phyloP scores from a whole-genome alignment of 176 grass and related monocot species.

The Oryza nivara region DNA sequence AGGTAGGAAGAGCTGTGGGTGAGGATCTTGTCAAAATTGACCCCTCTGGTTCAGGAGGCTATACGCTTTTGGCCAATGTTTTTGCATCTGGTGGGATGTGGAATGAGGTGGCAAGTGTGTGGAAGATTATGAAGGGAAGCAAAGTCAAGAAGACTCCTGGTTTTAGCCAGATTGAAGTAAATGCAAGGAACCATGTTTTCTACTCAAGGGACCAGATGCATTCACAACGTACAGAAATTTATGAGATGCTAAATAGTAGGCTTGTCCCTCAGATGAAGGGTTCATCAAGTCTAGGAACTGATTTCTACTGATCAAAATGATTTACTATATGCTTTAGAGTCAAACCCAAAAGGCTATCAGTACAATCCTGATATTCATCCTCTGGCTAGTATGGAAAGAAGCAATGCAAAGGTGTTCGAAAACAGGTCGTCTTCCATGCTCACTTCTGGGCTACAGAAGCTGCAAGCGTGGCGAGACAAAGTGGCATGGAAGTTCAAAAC shows the following conservation, averaged over 20 bases:
- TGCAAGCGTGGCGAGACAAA: too few relatives aligned
- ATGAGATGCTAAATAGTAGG: slow-evolving; percentile 44
- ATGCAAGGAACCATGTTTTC: slow-evolving; percentile 46
- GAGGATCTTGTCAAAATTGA: slow-evolving; percentile 39
- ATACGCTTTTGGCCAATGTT: slow-evolving; percentile 54
- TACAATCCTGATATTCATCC: too few relatives aligned
- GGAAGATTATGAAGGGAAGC: slow-evolving; percentile 55
- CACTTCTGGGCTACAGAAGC: too few relatives aligned
- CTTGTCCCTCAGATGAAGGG: slow-evolving; percentile 59
- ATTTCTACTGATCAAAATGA: background rate
- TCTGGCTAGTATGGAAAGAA: too few relatives aligned
- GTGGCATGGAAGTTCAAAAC: too few relatives aligned
- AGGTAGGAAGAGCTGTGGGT: slow-evolving; percentile 51
- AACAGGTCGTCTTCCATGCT: background rate
- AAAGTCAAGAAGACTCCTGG: slow-evolving; percentile 47
- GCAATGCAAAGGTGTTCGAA: background rate
- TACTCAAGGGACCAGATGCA: slow-evolving; percentile 49
- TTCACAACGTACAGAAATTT: slow-evolving; percentile 47
- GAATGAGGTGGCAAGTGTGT: slow-evolving; percentile 44
- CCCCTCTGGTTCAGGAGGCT: slow-evolving; percentile 30
- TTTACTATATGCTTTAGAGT: background rate
- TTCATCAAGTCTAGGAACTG: background rate
- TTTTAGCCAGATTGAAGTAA: slow-evolving; percentile 47
- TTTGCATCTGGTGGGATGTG: slow-evolving; percentile 46
- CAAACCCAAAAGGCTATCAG: too few relatives aligned